Evolutionary conservation across 164 flowering plant species (phyloP).

Genomic region (Macadamia tetraphylla): DNA sequence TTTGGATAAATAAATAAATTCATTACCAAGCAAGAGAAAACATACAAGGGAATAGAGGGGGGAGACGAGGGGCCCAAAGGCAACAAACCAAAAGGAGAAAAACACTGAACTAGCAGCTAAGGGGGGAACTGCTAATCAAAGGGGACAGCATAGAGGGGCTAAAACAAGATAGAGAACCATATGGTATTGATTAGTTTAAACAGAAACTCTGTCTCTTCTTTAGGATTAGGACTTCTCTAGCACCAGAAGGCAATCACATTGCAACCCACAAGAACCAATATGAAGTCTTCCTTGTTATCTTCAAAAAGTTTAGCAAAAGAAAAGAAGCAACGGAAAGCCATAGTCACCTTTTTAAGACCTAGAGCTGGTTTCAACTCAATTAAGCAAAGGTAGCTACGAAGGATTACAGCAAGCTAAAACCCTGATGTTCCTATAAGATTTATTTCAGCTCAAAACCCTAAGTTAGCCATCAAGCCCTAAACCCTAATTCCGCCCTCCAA

Average conservation of each 20-base stretch:
- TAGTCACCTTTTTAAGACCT: neutral
- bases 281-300: neutral
- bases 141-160: too few relatives aligned
- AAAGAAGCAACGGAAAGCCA: neutral
- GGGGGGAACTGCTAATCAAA: too few relatives aligned
- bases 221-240: neutral
- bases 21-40: too few relatives aligned
- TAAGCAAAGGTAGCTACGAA: neutral
- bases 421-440: neutral
- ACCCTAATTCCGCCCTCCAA: constrained; percentile 11
- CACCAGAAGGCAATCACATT: neutral
- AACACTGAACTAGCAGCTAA: too few relatives aligned
- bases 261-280: neutral
- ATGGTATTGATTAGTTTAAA: too few relatives aligned
- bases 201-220: neutral
- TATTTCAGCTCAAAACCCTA: constrained; percentile 7
- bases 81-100: too few relatives aligned
- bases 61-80: too few relatives aligned
- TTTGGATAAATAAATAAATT: too few relatives aligned
- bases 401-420: constrained; percentile 1
- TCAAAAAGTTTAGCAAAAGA: neutral
- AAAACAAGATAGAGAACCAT: too few relatives aligned
- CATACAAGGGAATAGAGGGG: too few relatives aligned
- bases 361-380: neutral
- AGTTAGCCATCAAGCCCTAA: constrained; percentile 1